Conservation (phyloP, 148 eudicot species). For the Gaultheria prostrata region DNA sequence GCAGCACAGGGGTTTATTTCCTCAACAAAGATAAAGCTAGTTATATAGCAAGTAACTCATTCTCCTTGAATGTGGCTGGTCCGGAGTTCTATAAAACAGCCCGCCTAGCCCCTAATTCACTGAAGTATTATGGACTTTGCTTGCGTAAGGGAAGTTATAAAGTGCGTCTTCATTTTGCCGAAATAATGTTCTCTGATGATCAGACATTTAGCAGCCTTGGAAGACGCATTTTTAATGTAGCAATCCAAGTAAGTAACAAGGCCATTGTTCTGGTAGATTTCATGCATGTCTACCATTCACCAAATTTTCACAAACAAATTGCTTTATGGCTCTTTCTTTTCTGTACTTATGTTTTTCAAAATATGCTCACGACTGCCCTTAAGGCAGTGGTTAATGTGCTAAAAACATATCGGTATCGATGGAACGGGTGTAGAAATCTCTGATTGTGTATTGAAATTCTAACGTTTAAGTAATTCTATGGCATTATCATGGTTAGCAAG, state of each 20-base stretch:
- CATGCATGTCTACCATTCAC: background rate
- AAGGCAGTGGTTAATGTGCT: background rate
- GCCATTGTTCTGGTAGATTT: background rate
- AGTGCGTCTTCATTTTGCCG: constrained; percentile 77
- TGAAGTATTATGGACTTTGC: constrained; percentile 72
- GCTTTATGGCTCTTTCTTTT: constrained; percentile 1
- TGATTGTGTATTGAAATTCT: background rate
- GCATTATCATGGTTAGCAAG: background rate
- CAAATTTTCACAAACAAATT: background rate
- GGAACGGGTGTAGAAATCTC: background rate
- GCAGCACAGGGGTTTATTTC: constrained; percentile 52
- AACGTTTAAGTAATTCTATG: background rate
- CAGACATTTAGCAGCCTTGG: constrained; percentile 55
- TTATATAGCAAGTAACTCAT: constrained; percentile 30
- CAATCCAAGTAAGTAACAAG: constrained; percentile 58
- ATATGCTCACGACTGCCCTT: background rate
- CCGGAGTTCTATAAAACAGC: constrained; percentile 52
- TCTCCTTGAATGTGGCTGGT: constrained; percentile 42
- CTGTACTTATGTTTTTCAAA: background rate
- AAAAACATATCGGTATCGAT: background rate
- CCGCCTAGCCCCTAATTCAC: constrained; percentile 63
- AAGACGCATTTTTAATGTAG: constrained; percentile 64
- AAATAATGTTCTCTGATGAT: constrained; percentile 52
- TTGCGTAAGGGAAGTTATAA: constrained; percentile 57
- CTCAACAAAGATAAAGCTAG: constrained; percentile 23